Conservation (phyloP, 441 rosid species). For the Hura crepitans region DNA sequence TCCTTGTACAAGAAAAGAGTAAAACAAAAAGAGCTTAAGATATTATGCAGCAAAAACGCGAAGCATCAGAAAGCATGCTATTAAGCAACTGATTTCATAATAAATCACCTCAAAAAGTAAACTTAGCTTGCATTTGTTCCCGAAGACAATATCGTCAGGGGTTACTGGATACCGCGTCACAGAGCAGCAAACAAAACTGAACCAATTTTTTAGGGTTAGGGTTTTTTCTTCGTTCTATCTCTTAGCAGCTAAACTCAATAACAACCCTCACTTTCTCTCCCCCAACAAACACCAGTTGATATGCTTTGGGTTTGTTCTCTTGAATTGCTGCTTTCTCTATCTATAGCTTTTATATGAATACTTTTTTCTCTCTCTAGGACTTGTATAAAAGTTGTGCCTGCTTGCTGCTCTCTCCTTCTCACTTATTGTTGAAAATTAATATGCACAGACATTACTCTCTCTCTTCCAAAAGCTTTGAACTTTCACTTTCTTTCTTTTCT, state of each 20-base stretch:
- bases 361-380: not conserved
- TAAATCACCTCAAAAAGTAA: constrained; percentile 16
- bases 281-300: constrained; percentile 1
- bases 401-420: not conserved
- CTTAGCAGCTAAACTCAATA: not conserved
- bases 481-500: constrained; percentile 5
- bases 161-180: constrained; percentile 25
- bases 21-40: constrained; percentile 20
- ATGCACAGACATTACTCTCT: not conserved
- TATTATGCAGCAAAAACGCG: constrained; percentile 9
- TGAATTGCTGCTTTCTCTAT: not conserved
- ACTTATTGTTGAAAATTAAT: not conserved
- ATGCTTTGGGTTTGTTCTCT: constrained; percentile 1
- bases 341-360: not conserved
- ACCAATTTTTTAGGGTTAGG: constrained; percentile 30
- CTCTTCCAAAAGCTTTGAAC: constrained; percentile 2
- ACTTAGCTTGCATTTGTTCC: constrained; percentile 12
- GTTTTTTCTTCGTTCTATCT: constrained; percentile 12
- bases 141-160: not conserved
- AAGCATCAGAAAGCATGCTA: constrained; percentile 12
- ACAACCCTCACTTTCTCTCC: constrained; percentile 15
- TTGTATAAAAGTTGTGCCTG: not conserved
- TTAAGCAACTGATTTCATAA: constrained; percentile 18
- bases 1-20: constrained; percentile 18
- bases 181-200: constrained; percentile 23